A percentile compares a stretch with the other conserved stretches of the same genome.
phyloP scores from a whole-genome alignment of 2,329 filamentous ascomycete species.

The Leptographium galeiforme region DNA sequence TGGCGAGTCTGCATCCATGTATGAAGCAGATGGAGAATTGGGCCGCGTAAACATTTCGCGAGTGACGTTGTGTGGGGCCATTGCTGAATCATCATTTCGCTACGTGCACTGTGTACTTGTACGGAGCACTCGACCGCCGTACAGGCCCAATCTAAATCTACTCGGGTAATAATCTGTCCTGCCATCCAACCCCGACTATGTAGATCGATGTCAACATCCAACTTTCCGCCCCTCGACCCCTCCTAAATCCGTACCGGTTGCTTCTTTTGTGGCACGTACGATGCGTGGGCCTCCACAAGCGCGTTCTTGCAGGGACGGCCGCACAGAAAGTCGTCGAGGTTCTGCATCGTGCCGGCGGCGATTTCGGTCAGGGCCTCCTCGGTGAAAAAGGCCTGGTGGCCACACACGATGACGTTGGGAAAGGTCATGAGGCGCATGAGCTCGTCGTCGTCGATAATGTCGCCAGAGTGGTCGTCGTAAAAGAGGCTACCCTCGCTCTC shows the following conservation, averaged over 20 bases:
- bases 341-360: conserved; percentile 43
- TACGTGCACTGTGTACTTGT: too few species aligned
- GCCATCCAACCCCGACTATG: too few species aligned
- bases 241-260: conserved; percentile 22
- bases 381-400: conserved; percentile 59
- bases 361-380: conserved; percentile 52
- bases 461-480: conserved; percentile 50
- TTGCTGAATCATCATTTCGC: not conserved
- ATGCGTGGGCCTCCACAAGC: conserved; percentile 17
- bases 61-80: not conserved
- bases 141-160: too few species aligned
- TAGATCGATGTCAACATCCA: too few species aligned
- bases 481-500: conserved; percentile 51
- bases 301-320: conserved; percentile 23
- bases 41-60: not conserved
- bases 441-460: conserved; percentile 53
- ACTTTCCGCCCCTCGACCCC: too few species aligned
- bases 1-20: not conserved
- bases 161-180: too few species aligned
- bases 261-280: conserved; percentile 11
- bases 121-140: too few species aligned
- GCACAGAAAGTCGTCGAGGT: conserved; percentile 33
- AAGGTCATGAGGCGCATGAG: conserved; percentile 56
- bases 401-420: conserved; percentile 52
- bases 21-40: not conserved